These are phyloP conservation scores for Acarospora socialis DNA, from an alignment of 2,329 filamentous ascomycete species.

Conservation along the genomic window DNA sequence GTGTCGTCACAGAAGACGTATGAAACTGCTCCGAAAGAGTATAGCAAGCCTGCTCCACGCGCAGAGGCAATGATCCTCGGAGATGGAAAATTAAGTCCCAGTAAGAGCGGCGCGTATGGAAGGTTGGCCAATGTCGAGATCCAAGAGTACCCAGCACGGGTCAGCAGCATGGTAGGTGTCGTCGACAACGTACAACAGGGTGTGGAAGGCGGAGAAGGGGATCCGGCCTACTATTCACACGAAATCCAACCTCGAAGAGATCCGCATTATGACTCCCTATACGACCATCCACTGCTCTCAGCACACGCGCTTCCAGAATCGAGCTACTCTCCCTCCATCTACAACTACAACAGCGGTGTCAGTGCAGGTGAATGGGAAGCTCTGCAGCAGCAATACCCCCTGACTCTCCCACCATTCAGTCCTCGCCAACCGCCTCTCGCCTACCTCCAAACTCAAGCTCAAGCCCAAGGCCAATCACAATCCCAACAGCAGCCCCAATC, in stretches of 20 bases:
- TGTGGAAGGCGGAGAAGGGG: not conserved
- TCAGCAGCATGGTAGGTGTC: slow-evolving; percentile 10
- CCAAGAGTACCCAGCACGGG: slow-evolving; percentile 8
- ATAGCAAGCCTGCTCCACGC: slow-evolving; percentile 5
- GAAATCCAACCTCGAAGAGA: no score
- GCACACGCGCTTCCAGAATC: not conserved
- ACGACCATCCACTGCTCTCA: not conserved
- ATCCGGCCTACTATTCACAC: no score
- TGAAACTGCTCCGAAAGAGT: not conserved
- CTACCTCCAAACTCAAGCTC: not conserved
- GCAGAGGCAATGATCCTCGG: slow-evolving; percentile 2
- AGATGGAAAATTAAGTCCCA: slow-evolving; percentile 7
- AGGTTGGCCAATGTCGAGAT: slow-evolving; percentile 9
- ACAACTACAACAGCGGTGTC: slow-evolving; percentile 5
- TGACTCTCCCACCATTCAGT: slow-evolving; percentile 14
- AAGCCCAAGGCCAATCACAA: not conserved
- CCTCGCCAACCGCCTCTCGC: slow-evolving; percentile 6
- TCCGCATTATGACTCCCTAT: not conserved
- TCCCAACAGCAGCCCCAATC: not conserved
- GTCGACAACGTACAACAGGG: slow-evolving; percentile 8
- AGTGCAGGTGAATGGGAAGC: no score
- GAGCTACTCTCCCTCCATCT: not conserved
- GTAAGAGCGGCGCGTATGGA: slow-evolving; percentile 8
- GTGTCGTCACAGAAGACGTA: not conserved
- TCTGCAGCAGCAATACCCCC: no score